Conservation (phyloP, 2,329 filamentous ascomycete species). For the Diaporthe longicolla region DNA sequence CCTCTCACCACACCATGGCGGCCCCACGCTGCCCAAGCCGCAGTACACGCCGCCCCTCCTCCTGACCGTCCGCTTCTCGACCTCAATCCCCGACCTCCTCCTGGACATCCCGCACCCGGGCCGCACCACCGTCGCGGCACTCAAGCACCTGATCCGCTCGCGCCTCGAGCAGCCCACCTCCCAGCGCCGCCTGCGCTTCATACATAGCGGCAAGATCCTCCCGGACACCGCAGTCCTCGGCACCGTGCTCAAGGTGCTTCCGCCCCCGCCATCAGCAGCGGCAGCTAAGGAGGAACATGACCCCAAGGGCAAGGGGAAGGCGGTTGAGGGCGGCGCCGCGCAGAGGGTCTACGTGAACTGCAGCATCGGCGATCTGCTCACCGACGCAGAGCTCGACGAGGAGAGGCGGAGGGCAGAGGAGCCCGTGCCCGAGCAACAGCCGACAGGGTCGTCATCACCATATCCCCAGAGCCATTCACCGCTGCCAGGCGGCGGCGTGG, state of each 20-base stretch:
- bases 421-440: conserved; percentile 62
- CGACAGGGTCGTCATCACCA: conserved; percentile 48
- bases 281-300: conserved; percentile 44
- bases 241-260: conserved; percentile 75
- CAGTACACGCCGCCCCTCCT: conserved; percentile 66
- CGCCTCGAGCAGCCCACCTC: conserved; percentile 75
- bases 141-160: conserved; percentile 86
- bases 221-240: conserved; percentile 79
- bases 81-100: conserved; percentile 84
- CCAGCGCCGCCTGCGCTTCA: conserved; percentile 84
- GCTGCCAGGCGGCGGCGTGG: neutral
- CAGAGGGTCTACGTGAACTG: conserved; percentile 90
- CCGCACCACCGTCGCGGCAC: conserved; percentile 79
- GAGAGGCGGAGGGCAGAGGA: conserved; percentile 69
- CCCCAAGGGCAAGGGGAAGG: conserved; percentile 77
- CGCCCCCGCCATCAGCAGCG: conserved; percentile 61
- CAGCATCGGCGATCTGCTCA: conserved; percentile 85
- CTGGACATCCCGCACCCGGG: conserved; percentile 80
- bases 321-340: conserved; percentile 62
- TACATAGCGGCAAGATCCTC: conserved; percentile 90
- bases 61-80: conserved; percentile 92
- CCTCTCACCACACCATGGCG: conserved; percentile 28
- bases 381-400: conserved; percentile 75
- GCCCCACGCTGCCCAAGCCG: conserved; percentile 21
- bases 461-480: conserved; percentile 36